Percentiles rank a stretch among this genome's conserved stretches.
Evolutionary conservation across 1,139 yeast genomes (phyloP).

Genomic region (Arxiozyma slooffiae): DNA sequence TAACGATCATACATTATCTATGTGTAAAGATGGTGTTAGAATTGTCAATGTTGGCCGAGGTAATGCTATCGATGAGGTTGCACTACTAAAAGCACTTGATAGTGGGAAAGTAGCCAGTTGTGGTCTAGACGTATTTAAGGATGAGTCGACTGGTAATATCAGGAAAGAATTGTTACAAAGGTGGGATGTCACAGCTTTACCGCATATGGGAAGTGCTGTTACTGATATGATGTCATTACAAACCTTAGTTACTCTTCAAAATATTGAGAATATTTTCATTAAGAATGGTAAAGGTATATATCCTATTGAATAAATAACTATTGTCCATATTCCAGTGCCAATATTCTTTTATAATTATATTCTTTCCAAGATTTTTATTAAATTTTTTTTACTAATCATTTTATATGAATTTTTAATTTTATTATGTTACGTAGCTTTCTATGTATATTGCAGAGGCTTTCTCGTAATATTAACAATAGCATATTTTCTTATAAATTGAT

Average conservation of each 20-base stretch:
- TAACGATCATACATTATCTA: conserved; percentile 38
- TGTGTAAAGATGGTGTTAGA: conserved; percentile 45
- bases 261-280: conserved; percentile 37
- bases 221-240: conserved; percentile 37
- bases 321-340: neutral
- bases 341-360: too few relatives aligned
- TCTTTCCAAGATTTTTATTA: neutral
- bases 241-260: conserved; percentile 38
- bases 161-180: conserved; percentile 45
- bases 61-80: too few relatives aligned
- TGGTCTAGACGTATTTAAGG: conserved; percentile 72
- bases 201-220: conserved; percentile 70
- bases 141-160: conserved; percentile 46
- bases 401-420: too few relatives aligned
- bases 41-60: conserved; percentile 80
- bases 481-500: neutral
- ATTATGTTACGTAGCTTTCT: neutral
- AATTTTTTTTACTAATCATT: neutral
- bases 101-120: too few relatives aligned
- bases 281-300: conserved; percentile 10
- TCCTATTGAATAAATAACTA: conserved; percentile 3
- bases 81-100: too few relatives aligned
- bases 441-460: neutral
- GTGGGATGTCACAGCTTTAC: conserved; percentile 63
- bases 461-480: neutral